Percentiles rank a stretch among this genome's conserved stretches.
Evolutionary conservation across 768 basidiomycete species (phyloP).

Genomic region (Phaffia tasmanica): DNA sequence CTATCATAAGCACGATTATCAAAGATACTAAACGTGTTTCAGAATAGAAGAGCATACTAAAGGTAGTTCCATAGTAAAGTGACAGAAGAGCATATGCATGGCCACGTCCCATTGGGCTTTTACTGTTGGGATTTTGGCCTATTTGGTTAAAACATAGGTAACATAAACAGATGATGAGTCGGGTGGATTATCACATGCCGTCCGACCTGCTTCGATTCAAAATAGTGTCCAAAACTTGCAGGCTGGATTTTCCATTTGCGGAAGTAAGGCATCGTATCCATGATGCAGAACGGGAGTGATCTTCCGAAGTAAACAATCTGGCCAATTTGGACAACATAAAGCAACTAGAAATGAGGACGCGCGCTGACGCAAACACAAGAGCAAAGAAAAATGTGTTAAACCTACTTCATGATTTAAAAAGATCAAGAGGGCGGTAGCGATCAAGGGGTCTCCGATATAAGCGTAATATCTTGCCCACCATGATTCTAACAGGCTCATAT

Average conservation of each 20-base stretch:
- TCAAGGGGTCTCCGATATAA: conserved; percentile 5
- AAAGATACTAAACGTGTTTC: not conserved
- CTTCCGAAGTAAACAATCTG: conserved; percentile 22
- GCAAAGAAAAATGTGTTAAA: not conserved
- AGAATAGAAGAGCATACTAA: not conserved
- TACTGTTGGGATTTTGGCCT: conserved; percentile 16
- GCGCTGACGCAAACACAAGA: not conserved
- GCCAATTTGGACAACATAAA: not conserved
- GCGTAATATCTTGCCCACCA: conserved; percentile 9
- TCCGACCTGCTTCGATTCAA: not conserved
- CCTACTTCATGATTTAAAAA: conserved; percentile 18
- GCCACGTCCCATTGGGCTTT: conserved; percentile 18
- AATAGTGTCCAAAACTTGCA: not conserved
- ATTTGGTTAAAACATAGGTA: not conserved
- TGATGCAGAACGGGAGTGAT: conserved; percentile 14
- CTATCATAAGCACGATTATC: not conserved
- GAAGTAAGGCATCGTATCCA: conserved; percentile 1
- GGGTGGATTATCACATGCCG: not conserved
- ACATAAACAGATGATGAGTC: not conserved
- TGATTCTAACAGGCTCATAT: conserved; percentile 1
- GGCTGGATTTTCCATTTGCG: conserved; percentile 19
- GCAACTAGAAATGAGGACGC: not conserved
- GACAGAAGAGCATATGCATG: conserved; percentile 14
- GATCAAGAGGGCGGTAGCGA: conserved; percentile 13
- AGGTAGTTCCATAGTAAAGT: conserved; percentile 19